phyloP scores from a whole-genome alignment of 805 yeast species.

The Suhomyces faveliae region DNA sequence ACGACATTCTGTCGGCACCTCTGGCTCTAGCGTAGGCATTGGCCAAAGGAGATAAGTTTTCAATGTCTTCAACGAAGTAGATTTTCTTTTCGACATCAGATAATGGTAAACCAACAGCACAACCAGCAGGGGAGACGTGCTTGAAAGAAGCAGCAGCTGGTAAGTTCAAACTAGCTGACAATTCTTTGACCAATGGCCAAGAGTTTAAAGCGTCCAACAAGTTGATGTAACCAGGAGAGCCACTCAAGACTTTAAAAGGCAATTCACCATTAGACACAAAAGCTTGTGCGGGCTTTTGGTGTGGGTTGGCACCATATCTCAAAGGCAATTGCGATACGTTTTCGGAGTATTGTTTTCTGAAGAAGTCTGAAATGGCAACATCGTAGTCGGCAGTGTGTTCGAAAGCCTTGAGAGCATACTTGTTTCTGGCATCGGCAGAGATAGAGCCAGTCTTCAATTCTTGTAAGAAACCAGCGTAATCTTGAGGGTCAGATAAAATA shows the following conservation, averaged over 20 bases:
- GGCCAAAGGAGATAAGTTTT: conserved; percentile 93
- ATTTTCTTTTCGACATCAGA: conserved; percentile 89
- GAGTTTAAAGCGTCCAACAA: conserved; percentile 94
- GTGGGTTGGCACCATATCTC: conserved; percentile 98
- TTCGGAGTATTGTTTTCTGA: conserved; percentile 95
- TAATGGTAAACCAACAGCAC: conserved; percentile 94
- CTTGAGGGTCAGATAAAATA: conserved; percentile 90
- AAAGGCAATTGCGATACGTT: conserved; percentile 85
- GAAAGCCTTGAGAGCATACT: conserved; percentile 91
- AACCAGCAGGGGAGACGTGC: conserved; percentile 99
- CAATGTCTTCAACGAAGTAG: conserved; percentile 92
- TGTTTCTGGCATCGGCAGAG: conserved; percentile 70
- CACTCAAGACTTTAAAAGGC: conserved; percentile 90
- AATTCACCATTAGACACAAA: conserved; percentile 80
- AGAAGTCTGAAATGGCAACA: conserved; percentile 91
- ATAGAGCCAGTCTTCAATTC: conserved; percentile 77
- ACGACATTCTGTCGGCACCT: conserved; percentile 99
- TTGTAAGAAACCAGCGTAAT: conserved; percentile 81
- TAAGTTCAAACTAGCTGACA: conserved; percentile 86
- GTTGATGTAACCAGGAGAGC: conserved; percentile 98
- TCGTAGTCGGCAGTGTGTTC: conserved; percentile 99
- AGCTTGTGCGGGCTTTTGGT: conserved; percentile 99
- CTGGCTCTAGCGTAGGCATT: conserved; percentile 99
- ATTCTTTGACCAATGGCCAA: conserved; percentile 98
- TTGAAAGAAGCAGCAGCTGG: conserved; percentile 99